Evolutionary conservation across 2,329 filamentous ascomycete genomes (phyloP), one percentile per base, ranked within the genome.

Genomic region (Alternaria rosae): DNA sequence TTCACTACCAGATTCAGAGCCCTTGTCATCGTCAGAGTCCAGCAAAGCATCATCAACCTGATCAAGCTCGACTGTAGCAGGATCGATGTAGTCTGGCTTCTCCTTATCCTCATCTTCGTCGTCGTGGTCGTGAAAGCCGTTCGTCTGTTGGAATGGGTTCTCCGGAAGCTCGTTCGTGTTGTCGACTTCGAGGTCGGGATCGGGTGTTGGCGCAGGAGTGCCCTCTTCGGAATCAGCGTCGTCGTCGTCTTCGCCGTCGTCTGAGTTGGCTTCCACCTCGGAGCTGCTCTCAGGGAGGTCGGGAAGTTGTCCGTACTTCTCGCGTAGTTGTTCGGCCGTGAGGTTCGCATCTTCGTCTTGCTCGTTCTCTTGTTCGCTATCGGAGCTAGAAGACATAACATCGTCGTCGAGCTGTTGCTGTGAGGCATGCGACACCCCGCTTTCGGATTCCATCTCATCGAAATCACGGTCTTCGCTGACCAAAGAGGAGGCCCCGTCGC

Each of bases 301-400:
- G 0, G 89, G 88, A 7, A 92, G 81, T 55, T 89, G 84, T 9
- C 88, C 87, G 66, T 92, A 93, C 75, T 93, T 93, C 41, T 85
- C 84, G 25, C 84, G 86, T 13, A 92, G 76, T 72, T 92, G 88
- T 59, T 92, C 90, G 63, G 90, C 87, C 0, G 89, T 91, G 4
- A 93, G 82, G 11, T 84, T 83, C 62, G 91, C 90, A 47, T 90
- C 89, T 42, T 88, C 87, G 1, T 85, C 83, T 9, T 80, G 77
- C 10, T 80, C 80, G 4, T 78, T 72, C 7, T 78, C 80, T 26
- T 81, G 81, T 26, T 79, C 76, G 51, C 72, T 76, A 38, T 76
- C 76, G 3, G 74, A 74, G 42, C 68, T 73, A 11, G 75, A 76
- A 23, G 74, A 75, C 72, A 79, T 77, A 45, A 76, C 73, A 42